Percentiles rank a stretch among this genome's conserved stretches.
phyloP scores from a whole-genome alignment of 345 rosid species.

The Heritiera fomes region DNA sequence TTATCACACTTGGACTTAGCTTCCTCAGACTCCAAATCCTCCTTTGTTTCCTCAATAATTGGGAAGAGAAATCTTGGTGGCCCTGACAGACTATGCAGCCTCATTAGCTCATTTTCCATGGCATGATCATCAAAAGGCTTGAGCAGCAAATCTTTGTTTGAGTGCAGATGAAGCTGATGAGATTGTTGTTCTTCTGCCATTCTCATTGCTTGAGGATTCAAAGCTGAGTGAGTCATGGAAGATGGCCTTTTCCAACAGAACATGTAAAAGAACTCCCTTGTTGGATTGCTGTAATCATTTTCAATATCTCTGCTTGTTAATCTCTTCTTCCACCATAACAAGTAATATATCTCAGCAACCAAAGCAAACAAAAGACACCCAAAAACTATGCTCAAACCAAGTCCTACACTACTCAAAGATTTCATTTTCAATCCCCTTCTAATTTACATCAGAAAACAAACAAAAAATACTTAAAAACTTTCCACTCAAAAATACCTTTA shows the following conservation, averaged over 20 bases:
- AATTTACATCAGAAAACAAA: constrained; percentile 15
- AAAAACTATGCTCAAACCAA: constrained; percentile 87
- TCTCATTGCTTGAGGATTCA: constrained; percentile 42
- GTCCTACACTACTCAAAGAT: constrained; percentile 89
- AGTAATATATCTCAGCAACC: constrained; percentile 85
- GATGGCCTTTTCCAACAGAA: constrained; percentile 67
- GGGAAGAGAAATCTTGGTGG: constrained; percentile 83
- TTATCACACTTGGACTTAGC: constrained; percentile 50
- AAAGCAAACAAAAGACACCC: constrained; percentile 86
- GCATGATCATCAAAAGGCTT: constrained; percentile 43
- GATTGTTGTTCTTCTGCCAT: constrained; percentile 33
- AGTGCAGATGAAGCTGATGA: constrained; percentile 13
- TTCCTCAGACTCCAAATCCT: constrained; percentile 86
- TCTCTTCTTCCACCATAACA: constrained; percentile 91
- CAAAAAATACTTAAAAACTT: not conserved
- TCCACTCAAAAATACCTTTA: not conserved
- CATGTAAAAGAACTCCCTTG: constrained; percentile 74
- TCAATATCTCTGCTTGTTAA: constrained; percentile 45
- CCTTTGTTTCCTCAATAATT: constrained; percentile 84
- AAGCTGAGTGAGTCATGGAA: constrained; percentile 36
- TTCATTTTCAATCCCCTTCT: constrained; percentile 50
- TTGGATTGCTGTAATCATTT: constrained; percentile 67
- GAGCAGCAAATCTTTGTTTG: constrained; percentile 47
- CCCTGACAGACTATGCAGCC: constrained; percentile 50
- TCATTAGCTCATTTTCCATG: constrained; percentile 58